These are phyloP conservation scores for Ophiostoma australiae DNA, from an alignment of 2,329 filamentous ascomycete species.

Conservation along the genomic window DNA sequence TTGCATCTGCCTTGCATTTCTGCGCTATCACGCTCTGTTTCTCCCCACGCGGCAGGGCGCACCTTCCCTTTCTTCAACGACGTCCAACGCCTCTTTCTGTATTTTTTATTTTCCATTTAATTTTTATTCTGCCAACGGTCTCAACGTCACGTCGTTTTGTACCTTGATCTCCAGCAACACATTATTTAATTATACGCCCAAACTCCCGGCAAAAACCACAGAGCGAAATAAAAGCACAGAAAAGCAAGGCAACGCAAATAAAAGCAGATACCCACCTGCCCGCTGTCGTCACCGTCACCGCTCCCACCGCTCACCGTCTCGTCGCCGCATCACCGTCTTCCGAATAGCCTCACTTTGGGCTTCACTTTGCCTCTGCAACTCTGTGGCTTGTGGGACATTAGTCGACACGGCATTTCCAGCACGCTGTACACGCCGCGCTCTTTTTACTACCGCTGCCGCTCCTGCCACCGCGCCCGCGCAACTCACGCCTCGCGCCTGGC, in stretches of 20 bases:
- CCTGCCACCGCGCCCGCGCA: not conserved
- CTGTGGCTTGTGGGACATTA: not conserved
- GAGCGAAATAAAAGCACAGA: too few relatives aligned
- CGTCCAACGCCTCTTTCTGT: not conserved
- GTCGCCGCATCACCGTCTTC: not conserved
- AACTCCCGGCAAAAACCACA: too few relatives aligned
- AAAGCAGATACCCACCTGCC: not conserved
- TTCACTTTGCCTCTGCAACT: too few relatives aligned
- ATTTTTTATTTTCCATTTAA: not conserved
- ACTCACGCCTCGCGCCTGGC: not conserved
- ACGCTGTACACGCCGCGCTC: not conserved
- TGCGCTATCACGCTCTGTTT: not conserved
- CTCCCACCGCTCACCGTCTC: constrained; percentile 3
- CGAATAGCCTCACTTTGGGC: constrained; percentile 4
- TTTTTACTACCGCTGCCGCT: not conserved
- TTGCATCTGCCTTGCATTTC: constrained; percentile 12
- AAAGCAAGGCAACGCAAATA: not conserved
- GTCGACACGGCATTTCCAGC: not conserved
- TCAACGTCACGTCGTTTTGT: not conserved
- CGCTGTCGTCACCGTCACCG: not conserved
- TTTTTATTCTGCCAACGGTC: not conserved
- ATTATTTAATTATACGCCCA: not conserved
- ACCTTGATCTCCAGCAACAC: not conserved
- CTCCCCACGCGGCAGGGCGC: not conserved
- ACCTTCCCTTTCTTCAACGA: constrained; percentile 5